Evolutionary conservation across 192 early-diverging fungal genomes (phyloP).

Genomic region (Gonapodya sp.): DNA sequence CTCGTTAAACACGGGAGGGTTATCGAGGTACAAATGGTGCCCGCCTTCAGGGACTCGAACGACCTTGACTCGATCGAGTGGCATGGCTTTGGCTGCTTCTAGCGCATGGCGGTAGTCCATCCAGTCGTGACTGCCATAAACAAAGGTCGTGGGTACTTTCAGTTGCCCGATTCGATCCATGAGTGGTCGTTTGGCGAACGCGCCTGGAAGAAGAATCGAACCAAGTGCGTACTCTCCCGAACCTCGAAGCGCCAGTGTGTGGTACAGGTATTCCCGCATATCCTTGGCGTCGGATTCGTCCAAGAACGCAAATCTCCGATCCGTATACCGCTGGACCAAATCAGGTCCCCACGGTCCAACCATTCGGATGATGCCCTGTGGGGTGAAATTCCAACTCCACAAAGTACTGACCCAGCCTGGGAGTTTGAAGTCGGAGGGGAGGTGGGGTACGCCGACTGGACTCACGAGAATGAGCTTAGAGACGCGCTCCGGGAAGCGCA

Average conservation of each 20-base stretch:
- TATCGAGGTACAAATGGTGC: constrained; percentile 83
- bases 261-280: constrained; percentile 71
- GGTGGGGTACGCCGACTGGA: constrained; percentile 65
- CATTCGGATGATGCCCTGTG: constrained; percentile 66
- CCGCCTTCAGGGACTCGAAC: constrained; percentile 31
- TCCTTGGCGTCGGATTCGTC: constrained; percentile 52
- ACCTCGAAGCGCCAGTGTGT: constrained; percentile 63
- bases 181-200: constrained; percentile 69
- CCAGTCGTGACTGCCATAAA: constrained; percentile 81
- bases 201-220: constrained; percentile 67
- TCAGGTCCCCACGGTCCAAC: constrained; percentile 66
- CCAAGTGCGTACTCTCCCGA: constrained; percentile 77
- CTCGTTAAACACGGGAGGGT: constrained; percentile 62
- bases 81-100: constrained; percentile 25
- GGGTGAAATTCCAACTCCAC: constrained; percentile 73
- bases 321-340: constrained; percentile 44
- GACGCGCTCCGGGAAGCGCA: constrained; percentile 77
- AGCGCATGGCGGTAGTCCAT: constrained; percentile 73
- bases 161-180: constrained; percentile 48
- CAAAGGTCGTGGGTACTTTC: constrained; percentile 63
- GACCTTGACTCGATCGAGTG: constrained; percentile 38
- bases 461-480: constrained; percentile 80
- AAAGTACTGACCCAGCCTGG: constrained; percentile 28
- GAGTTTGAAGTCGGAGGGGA: constrained; percentile 14
- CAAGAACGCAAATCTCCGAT: constrained; percentile 53